phyloP scores from a whole-genome alignment of 768 basidiomycete genomes.

The Panellus pusillus region DNA sequence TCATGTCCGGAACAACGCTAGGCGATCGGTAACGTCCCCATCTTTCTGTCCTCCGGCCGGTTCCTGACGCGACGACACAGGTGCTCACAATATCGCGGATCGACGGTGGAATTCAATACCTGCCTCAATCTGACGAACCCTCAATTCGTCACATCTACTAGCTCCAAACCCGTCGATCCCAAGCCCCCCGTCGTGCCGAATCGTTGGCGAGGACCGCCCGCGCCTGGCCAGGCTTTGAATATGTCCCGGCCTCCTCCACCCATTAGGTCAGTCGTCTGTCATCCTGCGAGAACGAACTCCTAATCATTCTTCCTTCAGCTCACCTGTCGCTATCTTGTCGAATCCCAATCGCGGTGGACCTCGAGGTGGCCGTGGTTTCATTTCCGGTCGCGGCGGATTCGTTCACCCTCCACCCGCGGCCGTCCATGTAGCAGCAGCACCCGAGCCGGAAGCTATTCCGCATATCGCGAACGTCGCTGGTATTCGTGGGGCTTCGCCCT shows the following conservation, averaged over 20 bases:
- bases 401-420: slow-evolving; percentile 4
- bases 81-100: slow-evolving; percentile 91
- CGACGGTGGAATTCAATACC: slow-evolving; percentile 80
- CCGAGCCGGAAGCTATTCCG: neutral
- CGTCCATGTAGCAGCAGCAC: neutral
- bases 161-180: slow-evolving; percentile 48
- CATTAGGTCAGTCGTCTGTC: slow-evolving; percentile 26
- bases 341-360: slow-evolving; percentile 67
- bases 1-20: slow-evolving; percentile 89
- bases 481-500: slow-evolving; percentile 9
- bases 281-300: neutral
- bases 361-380: slow-evolving; percentile 24
- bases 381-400: slow-evolving; percentile 1
- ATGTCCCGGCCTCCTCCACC: slow-evolving; percentile 63
- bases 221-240: slow-evolving; percentile 51
- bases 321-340: slow-evolving; percentile 68
- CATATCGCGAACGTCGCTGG: slow-evolving; percentile 2
- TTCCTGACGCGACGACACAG: slow-evolving; percentile 35
- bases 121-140: slow-evolving; percentile 86
- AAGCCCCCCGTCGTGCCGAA: slow-evolving; percentile 66
- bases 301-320: slow-evolving; percentile 20
- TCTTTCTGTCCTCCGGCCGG: neutral
- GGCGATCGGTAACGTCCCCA: slow-evolving; percentile 63
- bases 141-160: slow-evolving; percentile 81
- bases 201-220: slow-evolving; percentile 51